phyloP scores from a whole-genome alignment of 2,329 filamentous ascomycete genomes.

The Ascocoryne sarcoides region DNA sequence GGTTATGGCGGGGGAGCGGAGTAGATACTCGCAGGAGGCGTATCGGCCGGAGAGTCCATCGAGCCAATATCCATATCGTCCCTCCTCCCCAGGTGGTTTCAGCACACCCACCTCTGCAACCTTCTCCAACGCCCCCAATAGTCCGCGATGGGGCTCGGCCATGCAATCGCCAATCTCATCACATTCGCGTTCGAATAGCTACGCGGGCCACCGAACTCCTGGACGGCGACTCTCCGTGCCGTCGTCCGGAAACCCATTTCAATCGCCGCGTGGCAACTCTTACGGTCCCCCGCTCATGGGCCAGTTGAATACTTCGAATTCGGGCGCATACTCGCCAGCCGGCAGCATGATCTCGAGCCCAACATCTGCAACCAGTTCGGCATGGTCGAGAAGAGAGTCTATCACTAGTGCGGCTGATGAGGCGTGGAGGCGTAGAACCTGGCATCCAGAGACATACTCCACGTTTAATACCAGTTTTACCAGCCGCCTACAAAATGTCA shows the following conservation, averaged over 20 bases:
- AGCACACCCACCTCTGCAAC: slow-evolving; percentile 79
- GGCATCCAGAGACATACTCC: slow-evolving; percentile 71
- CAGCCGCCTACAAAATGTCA: slow-evolving; percentile 67
- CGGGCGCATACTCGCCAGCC: slow-evolving; percentile 44
- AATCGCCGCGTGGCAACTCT: slow-evolving; percentile 49
- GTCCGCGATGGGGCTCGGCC: slow-evolving; percentile 62
- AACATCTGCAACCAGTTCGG: slow-evolving; percentile 45
- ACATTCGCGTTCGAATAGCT: slow-evolving; percentile 61
- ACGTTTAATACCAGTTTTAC: slow-evolving; percentile 36
- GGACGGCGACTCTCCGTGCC: slow-evolving; percentile 76
- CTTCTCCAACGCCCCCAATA: slow-evolving; percentile 68
- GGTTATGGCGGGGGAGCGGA: slow-evolving; percentile 70
- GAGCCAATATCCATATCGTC: slow-evolving; percentile 56
- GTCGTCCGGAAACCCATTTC: slow-evolving; percentile 65
- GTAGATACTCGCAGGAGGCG: slow-evolving; percentile 59
- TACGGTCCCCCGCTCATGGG: slow-evolving; percentile 49
- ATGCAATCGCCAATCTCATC: slow-evolving; percentile 65
- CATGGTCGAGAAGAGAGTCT: slow-evolving; percentile 60
- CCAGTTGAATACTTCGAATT: slow-evolving; percentile 45
- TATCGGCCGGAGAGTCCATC: slow-evolving; percentile 48
- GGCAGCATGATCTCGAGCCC: slow-evolving; percentile 59
- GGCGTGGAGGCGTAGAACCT: slow-evolving; percentile 75
- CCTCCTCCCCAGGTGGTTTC: slow-evolving; percentile 62
- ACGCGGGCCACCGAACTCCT: slow-evolving; percentile 54
- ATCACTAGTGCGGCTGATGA: slow-evolving; percentile 56